A percentile compares a stretch with the other conserved stretches of the same genome.
Evolutionary conservation across 2,329 filamentous ascomycete genomes (phyloP).

Genomic region (Fusarium burgessii): DNA sequence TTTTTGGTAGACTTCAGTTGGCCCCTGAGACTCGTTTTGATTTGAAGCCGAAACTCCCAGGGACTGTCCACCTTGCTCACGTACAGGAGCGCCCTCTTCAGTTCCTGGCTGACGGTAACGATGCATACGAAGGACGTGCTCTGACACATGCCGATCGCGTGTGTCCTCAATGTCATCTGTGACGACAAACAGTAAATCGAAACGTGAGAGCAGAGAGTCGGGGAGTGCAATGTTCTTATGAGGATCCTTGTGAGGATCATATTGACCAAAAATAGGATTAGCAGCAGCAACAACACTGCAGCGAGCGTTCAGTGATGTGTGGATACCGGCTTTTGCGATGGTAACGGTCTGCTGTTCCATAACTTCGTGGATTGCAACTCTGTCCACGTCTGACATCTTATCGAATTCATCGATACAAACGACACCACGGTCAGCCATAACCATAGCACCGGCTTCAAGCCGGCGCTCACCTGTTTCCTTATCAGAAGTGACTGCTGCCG

Average conservation of each 20-base stretch:
- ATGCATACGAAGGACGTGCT: conserved; percentile 98
- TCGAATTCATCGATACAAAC: conserved; percentile 99
- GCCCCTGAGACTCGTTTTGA: conserved; percentile 76
- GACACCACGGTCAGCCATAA: conserved; percentile 94
- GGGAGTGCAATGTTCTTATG: conserved; percentile 98
- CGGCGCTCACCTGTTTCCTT: conserved; percentile 97
- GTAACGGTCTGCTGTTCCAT: conserved; percentile 99
- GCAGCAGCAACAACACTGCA: conserved; percentile 97
- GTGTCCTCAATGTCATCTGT: conserved; percentile 98
- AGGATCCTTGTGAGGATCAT: conserved; percentile 97
- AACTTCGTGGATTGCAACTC: conserved; percentile 99
- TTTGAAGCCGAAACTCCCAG: conserved; percentile 89
- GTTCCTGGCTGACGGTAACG: conserved; percentile 91
- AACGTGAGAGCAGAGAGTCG: conserved; percentile 96
- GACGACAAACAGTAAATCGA: conserved; percentile 96
- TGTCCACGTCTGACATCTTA: conserved; percentile 99
- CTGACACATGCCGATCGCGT: conserved; percentile 89
- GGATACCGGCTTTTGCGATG: conserved; percentile 97
- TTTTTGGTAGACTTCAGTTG: conserved; percentile 94
- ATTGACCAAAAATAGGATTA: conserved; percentile 98
- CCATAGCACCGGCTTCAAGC: conserved; percentile 98
- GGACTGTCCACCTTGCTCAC: conserved; percentile 85
- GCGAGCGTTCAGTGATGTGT: conserved; percentile 95
- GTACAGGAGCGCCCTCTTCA: conserved; percentile 93
- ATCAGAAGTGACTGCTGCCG: conserved; percentile 94